These are phyloP conservation scores for Limnomonas spitsbergensis DNA, from an alignment of 139 green algal genomes.

Conservation along the genomic window DNA sequence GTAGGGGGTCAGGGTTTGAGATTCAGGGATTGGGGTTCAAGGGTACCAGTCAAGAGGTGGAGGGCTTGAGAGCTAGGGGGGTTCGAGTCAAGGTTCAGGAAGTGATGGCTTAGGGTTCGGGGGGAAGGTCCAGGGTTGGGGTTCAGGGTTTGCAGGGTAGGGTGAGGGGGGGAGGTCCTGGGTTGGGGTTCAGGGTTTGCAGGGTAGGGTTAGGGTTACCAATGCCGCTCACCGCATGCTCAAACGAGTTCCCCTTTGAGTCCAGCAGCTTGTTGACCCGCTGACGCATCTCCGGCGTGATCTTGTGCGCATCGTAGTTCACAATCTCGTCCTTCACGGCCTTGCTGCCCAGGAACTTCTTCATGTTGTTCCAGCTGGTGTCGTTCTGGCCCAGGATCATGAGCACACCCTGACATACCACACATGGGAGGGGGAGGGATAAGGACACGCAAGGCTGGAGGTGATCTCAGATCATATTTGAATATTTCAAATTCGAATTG, in stretches of 20 bases:
- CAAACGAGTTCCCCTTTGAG: constrained; percentile 63
- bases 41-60: neutral
- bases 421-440: neutral
- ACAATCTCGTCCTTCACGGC: constrained; percentile 67
- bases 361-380: constrained; percentile 83
- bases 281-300: constrained; percentile 25
- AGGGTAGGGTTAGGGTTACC: too few relatives aligned
- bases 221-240: constrained; percentile 48
- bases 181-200: too few relatives aligned
- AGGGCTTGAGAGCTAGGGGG: too few relatives aligned
- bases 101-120: neutral
- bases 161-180: too few relatives aligned
- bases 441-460: neutral
- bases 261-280: constrained; percentile 48
- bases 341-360: constrained; percentile 73
- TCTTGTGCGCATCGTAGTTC: constrained; percentile 73
- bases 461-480: constrained; percentile 57
- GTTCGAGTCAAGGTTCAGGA: neutral
- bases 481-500: too few relatives aligned
- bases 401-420: constrained; percentile 77
- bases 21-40: too few relatives aligned
- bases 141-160: too few relatives aligned
- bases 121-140: too few relatives aligned
- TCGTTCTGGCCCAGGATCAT: constrained; percentile 71
- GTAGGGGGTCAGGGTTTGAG: too few relatives aligned